Base-by-base conservation (phyloP, 106 monocot species). In the Platanthera guangdongensis region DNA sequence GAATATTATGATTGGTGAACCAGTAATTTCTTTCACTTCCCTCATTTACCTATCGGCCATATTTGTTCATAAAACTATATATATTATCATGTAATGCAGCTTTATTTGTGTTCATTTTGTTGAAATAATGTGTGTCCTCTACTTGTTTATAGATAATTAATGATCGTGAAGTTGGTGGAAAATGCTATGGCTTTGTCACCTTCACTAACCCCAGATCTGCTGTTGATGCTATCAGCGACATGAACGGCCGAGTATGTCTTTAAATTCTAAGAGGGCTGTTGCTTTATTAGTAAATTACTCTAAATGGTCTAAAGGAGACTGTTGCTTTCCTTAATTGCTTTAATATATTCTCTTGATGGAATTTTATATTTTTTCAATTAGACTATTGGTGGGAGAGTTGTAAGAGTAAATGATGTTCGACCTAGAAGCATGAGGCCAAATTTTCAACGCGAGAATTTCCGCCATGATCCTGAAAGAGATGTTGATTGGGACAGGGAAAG, bases 151-250 rank as follows among this genome's bases (percentile, higher is more conserved):
- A 96, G 96, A 91, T 96, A 78, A 86, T 96, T 50, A 91, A 93
- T 84, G 96, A 96, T 77, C 88, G 88, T n/a, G 83, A 82, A 62
- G 78, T 96, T 65, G 93, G 93, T 11, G 96, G 96, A 51, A 96
- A 93, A 80, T 96, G 96, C 78, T 96, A 93, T 84, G 96, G 93
- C 18, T 96, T 96, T 81, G 87, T 96, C 53, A 96, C 96, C 4
- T 96, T 93, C 69, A 89, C 84, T 22, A 93, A 96, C 55, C 93
- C 96, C 46, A 83, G 89, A 57, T 93, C 93, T 63, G 96, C 93
- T 77, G 55, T 81, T 51, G 81, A 90, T 83, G 96, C 96, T 68
- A 96, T 96, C 51, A 75, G 54, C 45, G 89, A 93, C 50, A 96
- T 96, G 96, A 82, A 96, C 87, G 90, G 92, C 71, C 82, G 87